These are phyloP conservation scores for Diaporthe helianthi DNA, from an alignment of 2,329 filamentous ascomycete species.

Conservation along the genomic window DNA sequence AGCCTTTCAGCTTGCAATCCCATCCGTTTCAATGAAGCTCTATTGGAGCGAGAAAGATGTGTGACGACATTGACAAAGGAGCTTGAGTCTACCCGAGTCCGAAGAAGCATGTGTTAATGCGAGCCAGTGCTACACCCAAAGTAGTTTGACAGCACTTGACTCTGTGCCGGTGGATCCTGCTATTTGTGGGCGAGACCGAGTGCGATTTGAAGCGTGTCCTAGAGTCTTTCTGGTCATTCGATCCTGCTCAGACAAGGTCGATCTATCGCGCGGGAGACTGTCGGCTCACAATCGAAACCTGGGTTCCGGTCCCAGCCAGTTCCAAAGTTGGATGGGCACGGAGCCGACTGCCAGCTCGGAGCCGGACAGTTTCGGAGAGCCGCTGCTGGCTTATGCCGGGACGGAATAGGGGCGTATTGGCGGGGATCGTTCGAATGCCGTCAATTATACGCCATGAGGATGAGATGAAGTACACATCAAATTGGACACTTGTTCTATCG, in stretches of 20 bases:
- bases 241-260: background rate
- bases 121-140: constrained; percentile 1
- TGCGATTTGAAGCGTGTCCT: background rate
- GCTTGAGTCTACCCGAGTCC: constrained; percentile 30
- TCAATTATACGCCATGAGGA: background rate
- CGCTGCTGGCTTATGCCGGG: constrained; percentile 1
- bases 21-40: background rate
- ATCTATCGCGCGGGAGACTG: constrained; percentile 1
- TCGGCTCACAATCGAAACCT: constrained; percentile 11
- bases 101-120: constrained; percentile 8
- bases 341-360: constrained; percentile 14
- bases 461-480: background rate
- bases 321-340: constrained; percentile 1
- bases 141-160: constrained; percentile 1
- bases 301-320: background rate
- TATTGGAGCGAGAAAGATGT: constrained; percentile 8
- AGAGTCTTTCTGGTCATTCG: background rate
- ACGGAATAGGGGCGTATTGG: background rate
- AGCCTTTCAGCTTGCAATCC: background rate
- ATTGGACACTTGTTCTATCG: background rate
- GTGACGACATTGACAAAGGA: constrained; percentile 32
- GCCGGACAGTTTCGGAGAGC: constrained; percentile 13
- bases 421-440: background rate
- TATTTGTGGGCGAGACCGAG: background rate
- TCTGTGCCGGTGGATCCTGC: background rate